Evolutionary conservation across 208 protist species (phyloP).

Genomic region (Leptomonas seymouri): DNA sequence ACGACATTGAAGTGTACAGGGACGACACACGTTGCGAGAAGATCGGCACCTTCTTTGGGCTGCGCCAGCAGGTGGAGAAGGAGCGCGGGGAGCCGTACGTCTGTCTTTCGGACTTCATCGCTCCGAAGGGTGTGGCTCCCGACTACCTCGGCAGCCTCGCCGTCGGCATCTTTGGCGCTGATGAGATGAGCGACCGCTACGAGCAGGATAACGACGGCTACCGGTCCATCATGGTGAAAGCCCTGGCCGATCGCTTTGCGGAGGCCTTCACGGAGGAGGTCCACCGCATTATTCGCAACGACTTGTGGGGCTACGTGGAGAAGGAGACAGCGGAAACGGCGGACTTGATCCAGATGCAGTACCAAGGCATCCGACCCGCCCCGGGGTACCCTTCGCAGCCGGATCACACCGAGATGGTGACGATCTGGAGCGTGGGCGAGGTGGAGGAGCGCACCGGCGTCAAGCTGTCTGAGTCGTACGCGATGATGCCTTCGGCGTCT

Average conservation of each 20-base stretch:
- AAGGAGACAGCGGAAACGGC: constrained; percentile 78
- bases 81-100: constrained; percentile 90
- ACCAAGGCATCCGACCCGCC: constrained; percentile 96
- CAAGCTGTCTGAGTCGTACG: constrained; percentile 92
- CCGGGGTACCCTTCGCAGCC: constrained; percentile 97
- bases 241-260: constrained; percentile 92
- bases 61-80: constrained; percentile 95
- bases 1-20: constrained; percentile 94
- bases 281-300: constrained; percentile 88
- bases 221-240: constrained; percentile 94
- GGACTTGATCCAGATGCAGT: constrained; percentile 94
- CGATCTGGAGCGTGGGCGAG: constrained; percentile 85
- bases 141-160: constrained; percentile 96
- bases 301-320: constrained; percentile 93
- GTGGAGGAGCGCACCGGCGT: constrained; percentile 73
- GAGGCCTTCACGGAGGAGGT: constrained; percentile 91
- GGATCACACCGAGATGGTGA: constrained; percentile 96
- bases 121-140: constrained; percentile 74
- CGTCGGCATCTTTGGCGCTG: constrained; percentile 88
- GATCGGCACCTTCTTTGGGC: constrained; percentile 70
- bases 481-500: constrained; percentile 95
- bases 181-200: constrained; percentile 78
- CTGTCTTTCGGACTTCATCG: constrained; percentile 95
- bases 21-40: constrained; percentile 54
- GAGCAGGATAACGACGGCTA: constrained; percentile 94